Evolutionary conservation across 2,329 filamentous ascomycete species (phyloP), one percentile per base, ranked within the genome.

Genomic region (Pyrenophora teres): DNA sequence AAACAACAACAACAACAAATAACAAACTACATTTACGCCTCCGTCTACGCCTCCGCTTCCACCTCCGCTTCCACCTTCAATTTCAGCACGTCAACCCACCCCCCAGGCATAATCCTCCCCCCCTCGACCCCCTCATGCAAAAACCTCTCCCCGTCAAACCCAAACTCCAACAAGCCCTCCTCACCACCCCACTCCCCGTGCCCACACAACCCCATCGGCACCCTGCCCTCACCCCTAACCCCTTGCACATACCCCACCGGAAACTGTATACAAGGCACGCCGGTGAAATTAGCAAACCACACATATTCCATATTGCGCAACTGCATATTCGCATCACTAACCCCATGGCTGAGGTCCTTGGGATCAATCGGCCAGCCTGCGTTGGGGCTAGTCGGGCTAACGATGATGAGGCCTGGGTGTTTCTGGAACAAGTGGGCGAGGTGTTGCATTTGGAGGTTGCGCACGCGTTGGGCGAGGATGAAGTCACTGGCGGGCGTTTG

Each of bases 261-360:
- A 31, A 85, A 85, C 39, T 80, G 85, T 10, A 95, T 82, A 1
- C 89, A 85, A 0, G 92, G 92, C 41, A 87, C 86, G 0, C 92
- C 92, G 0, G 81, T 84, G 62, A 91, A 87, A 73, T 97, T 97
- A 6, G 92, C 88, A 31, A 96, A 74, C 83, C 89, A 96, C 13
- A 89, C 86, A 74, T 90, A 96, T 72, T 87, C 84, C 90, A 96
- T 96, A 67, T 84, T 89, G 21, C 83, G 79, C n/a, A 96, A 77
- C 13, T 84, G 86, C 54, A 76, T 79, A 69, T 94, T 91, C 0
- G 81, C 87, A 70, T 97, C 88, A 32, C 81, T 87, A 60, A 90
- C 78, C 2, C 92, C 92, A 40, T 79, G 75, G 6, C 68, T 60
- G 4, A 85, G 69, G 64, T 92, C 86, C n/a, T 77, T 77, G 13